Percentiles rank a stretch among this genome's conserved stretches.
These are phyloP conservation scores for Mallotus nudiflorus DNA, from an alignment of 345 rosid species.

Conservation along the genomic window DNA sequence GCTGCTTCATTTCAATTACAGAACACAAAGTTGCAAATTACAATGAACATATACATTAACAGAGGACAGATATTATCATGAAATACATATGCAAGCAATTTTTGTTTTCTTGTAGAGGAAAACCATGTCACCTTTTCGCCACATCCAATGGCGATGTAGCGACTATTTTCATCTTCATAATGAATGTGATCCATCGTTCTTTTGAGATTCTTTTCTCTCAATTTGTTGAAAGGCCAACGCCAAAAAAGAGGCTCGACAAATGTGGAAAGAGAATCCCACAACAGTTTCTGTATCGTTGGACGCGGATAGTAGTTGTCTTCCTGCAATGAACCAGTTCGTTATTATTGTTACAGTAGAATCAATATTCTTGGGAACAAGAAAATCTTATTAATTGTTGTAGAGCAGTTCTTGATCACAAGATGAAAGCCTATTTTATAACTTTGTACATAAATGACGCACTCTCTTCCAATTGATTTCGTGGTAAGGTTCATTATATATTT, in stretches of 20 bases:
- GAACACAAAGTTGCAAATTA: neutral
- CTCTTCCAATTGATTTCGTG: constrained; percentile 2
- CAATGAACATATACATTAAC: neutral
- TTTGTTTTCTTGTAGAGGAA: neutral
- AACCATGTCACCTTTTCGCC: constrained; percentile 13
- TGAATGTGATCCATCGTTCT: constrained; percentile 24
- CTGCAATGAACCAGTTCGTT: too few species aligned
- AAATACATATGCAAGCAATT: neutral
- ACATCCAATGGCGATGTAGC: constrained; percentile 30
- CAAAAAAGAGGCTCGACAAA: neutral
- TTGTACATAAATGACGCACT: neutral
- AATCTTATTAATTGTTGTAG: too few species aligned
- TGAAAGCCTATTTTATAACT: neutral
- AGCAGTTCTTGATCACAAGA: neutral
- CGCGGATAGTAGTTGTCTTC: neutral
- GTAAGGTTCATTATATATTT: constrained; percentile 12
- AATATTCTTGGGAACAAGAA: too few species aligned
- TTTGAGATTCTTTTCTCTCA: constrained; percentile 14
- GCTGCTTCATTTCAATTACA: constrained; percentile 17
- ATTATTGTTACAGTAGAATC: too few species aligned
- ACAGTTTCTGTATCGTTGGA: neutral
- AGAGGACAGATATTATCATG: too few species aligned
- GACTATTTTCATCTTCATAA: constrained; percentile 39
- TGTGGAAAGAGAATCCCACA: neutral
- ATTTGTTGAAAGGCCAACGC: constrained; percentile 2